Conservation (phyloP, 2,329 filamentous ascomycete species). For the Fusarium musae region DNA sequence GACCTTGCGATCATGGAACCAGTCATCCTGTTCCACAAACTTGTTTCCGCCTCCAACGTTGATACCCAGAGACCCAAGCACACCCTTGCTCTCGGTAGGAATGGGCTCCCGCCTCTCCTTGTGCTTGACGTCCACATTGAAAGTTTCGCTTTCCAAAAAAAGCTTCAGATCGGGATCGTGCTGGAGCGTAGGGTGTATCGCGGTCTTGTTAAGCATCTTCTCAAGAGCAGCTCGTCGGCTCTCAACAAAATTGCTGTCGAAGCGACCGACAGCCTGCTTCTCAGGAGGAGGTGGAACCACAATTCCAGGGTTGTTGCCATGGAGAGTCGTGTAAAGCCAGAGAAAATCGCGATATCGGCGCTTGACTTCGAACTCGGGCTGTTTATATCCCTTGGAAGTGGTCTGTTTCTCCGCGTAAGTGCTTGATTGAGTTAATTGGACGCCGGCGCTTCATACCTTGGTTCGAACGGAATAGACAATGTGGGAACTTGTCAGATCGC, state of each 20-base stretch:
- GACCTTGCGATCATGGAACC: slow-evolving; percentile 96
- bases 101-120: slow-evolving; percentile 92
- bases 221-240: slow-evolving; percentile 90
- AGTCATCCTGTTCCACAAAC: slow-evolving; percentile 98
- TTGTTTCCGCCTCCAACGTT: slow-evolving; percentile 82
- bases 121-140: slow-evolving; percentile 97
- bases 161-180: slow-evolving; percentile 95
- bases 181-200: slow-evolving; percentile 87
- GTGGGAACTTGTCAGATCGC: slow-evolving; percentile 94
- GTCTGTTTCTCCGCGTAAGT: slow-evolving; percentile 66
- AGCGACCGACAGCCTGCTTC: slow-evolving; percentile 96
- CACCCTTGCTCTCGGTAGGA: slow-evolving; percentile 89
- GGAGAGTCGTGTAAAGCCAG: slow-evolving; percentile 95
- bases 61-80: slow-evolving; percentile 86
- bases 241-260: slow-evolving; percentile 97
- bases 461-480: slow-evolving; percentile 97
- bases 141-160: slow-evolving; percentile 94
- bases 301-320: slow-evolving; percentile 93
- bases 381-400: slow-evolving; percentile 93
- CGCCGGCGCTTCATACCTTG: slow-evolving; percentile 66
- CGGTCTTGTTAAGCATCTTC: slow-evolving; percentile 97
- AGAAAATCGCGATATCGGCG: slow-evolving; percentile 95
- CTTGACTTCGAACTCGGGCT: slow-evolving; percentile 92
- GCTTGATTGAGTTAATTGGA: not conserved
- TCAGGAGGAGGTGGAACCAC: slow-evolving; percentile 96